A percentile compares a stretch with the other conserved stretches of the same genome.
These are phyloP conservation scores for Dactylella cylindrospora DNA, from an alignment of 2,329 filamentous ascomycete genomes.

Conservation along the genomic window DNA sequence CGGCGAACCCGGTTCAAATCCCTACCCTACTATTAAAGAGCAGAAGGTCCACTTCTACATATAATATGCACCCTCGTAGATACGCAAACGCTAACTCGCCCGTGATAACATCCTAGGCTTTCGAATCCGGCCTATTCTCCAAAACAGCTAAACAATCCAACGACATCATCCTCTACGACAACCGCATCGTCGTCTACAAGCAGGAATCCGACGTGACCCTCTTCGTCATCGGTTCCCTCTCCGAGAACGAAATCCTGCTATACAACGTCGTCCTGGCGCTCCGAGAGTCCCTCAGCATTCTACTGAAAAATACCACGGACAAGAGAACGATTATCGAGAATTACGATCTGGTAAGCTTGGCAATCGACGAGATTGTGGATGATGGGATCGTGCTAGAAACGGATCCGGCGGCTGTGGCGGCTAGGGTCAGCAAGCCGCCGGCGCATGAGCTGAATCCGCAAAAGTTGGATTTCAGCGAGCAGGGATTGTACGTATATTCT, in stretches of 20 bases:
- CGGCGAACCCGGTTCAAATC: conserved; percentile 58
- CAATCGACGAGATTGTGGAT: conserved; percentile 92
- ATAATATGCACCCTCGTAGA: neutral
- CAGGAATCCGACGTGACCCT: conserved; percentile 95
- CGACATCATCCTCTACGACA: conserved; percentile 97
- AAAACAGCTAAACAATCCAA: conserved; percentile 87
- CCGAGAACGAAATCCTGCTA: conserved; percentile 95
- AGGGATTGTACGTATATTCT: conserved; percentile 34
- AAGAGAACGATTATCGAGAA: conserved; percentile 98
- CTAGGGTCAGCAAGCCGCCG: conserved; percentile 87
- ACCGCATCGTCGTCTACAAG: conserved; percentile 95
- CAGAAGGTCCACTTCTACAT: conserved; percentile 63
- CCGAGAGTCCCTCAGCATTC: conserved; percentile 2
- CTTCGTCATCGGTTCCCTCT: conserved; percentile 84
- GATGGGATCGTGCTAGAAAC: conserved; percentile 97
- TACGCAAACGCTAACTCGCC: neutral
- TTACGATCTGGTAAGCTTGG: conserved; percentile 91
- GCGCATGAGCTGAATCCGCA: conserved; percentile 65
- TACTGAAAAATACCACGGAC: conserved; percentile 68
- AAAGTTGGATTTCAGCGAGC: conserved; percentile 39
- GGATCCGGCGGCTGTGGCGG: conserved; percentile 89
- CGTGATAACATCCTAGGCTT: conserved; percentile 56
- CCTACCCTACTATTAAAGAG: conserved; percentile 85
- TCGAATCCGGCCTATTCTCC: conserved; percentile 91
- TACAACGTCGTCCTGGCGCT: conserved; percentile 85